A percentile compares a stretch with the other conserved stretches of the same genome.
phyloP scores from a whole-genome alignment of 176 grass and related monocot genomes.

The Triticum dicoccoides region DNA sequence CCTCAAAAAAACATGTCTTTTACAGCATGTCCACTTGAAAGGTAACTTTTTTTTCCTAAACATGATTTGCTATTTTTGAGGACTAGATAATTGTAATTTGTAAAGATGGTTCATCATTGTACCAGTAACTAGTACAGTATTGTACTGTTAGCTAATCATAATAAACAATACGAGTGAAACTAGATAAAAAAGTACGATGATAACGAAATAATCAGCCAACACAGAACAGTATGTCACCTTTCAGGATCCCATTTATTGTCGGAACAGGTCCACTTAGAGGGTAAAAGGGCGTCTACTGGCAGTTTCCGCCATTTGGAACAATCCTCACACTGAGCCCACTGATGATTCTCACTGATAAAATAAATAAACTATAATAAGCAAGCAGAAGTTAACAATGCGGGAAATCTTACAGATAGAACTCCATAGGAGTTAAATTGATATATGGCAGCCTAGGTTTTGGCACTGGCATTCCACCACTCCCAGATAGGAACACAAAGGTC shows the following conservation, averaged over 20 bases:
- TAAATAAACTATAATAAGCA: constrained; percentile 21
- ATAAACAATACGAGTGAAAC: not conserved
- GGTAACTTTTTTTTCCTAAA: not conserved
- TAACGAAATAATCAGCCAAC: constrained; percentile 6
- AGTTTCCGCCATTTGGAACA: constrained; percentile 95
- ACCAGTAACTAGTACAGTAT: not conserved
- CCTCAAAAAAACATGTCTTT: not conserved
- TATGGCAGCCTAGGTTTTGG: not conserved
- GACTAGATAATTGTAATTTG: not conserved
- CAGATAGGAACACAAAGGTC: not conserved
- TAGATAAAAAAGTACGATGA: not conserved
- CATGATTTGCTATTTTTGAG: not conserved
- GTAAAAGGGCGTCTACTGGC: constrained; percentile 70
- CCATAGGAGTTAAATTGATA: not conserved
- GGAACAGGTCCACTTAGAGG: constrained; percentile 82
- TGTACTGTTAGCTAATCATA: not conserved
- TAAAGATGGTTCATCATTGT: not conserved
- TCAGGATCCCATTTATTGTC: constrained; percentile 90
- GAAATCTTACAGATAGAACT: not conserved
- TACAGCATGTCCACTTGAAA: not conserved
- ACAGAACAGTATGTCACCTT: constrained; percentile 40
- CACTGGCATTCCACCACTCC: constrained; percentile 20
- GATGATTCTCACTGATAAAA: constrained; percentile 67
- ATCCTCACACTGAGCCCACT: constrained; percentile 92
- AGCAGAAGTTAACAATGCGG: not conserved